Percentiles rank a stretch among this genome's conserved stretches.
These are phyloP conservation scores for Cercophora scortea DNA, from an alignment of 495 filamentous ascomycete species.

Conservation along the genomic window DNA sequence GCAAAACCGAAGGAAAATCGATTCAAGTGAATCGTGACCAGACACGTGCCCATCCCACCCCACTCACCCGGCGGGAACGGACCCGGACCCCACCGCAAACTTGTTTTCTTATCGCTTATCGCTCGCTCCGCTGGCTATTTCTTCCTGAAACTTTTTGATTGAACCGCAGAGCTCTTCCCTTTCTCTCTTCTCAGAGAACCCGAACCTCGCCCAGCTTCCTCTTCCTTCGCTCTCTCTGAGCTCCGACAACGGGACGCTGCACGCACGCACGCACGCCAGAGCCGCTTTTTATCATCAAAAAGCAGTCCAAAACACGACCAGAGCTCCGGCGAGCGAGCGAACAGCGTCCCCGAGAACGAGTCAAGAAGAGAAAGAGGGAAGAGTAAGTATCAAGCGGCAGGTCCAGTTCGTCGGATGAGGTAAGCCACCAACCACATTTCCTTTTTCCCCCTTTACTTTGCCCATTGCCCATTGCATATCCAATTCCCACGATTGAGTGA, in stretches of 20 bases:
- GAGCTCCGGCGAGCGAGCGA: no score
- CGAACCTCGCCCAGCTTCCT: no score
- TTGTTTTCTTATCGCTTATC: conserved; percentile 9
- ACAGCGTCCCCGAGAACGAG: neutral
- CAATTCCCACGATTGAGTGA: conserved; percentile 48
- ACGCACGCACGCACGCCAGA: no score
- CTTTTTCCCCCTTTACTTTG: neutral
- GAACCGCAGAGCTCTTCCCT: neutral
- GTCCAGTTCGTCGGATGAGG: conserved; percentile 1
- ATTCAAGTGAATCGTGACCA: no score
- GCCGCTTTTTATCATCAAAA: no score
- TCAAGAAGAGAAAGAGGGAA: neutral
- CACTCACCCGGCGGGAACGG: neutral
- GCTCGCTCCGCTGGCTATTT: conserved; percentile 5
- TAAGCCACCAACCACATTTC: conserved; percentile 7
- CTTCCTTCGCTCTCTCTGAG: no score
- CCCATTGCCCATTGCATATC: conserved; percentile 2
- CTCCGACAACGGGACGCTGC: no score
- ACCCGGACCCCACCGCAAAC: neutral
- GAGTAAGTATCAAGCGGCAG: neutral
- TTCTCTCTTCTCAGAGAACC: neutral
- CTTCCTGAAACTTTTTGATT: neutral
- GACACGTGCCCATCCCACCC: neutral
- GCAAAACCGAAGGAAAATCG: no score
- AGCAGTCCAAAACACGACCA: no score